Conservation (phyloP, 1,284 basidiomycete genomes). For the Caloboletus inedulis region DNA sequence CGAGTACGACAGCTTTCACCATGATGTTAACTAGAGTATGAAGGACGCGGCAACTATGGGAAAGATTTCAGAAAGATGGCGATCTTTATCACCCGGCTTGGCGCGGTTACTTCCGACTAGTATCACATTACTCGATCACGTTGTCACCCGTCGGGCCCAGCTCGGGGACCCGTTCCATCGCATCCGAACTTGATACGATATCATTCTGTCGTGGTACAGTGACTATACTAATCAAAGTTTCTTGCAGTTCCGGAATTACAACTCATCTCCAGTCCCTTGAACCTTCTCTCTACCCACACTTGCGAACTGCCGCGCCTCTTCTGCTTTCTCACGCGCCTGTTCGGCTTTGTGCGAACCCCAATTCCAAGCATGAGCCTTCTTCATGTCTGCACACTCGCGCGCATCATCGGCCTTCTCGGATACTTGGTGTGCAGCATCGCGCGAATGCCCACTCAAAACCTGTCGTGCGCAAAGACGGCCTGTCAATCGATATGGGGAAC, state of each 20-base stretch:
- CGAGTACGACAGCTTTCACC: constrained; percentile 92
- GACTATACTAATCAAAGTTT: background rate
- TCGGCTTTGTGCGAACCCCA: constrained; percentile 30
- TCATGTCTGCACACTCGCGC: constrained; percentile 16
- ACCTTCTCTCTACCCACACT: constrained; percentile 24
- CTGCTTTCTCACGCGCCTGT: constrained; percentile 28
- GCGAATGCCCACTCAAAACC: constrained; percentile 35
- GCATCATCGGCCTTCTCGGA: constrained; percentile 11
- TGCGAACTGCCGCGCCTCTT: constrained; percentile 22
- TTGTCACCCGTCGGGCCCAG: background rate
- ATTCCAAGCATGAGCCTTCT: constrained; percentile 15
- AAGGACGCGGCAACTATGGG: constrained; percentile 40
- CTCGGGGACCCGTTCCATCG: background rate
- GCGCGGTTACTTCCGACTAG: constrained; percentile 21
- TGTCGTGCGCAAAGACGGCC: constrained; percentile 14
- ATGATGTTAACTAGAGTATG: constrained; percentile 43
- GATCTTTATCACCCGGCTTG: constrained; percentile 19
- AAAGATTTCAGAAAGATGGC: background rate
- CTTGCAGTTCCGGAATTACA: constrained; percentile 1
- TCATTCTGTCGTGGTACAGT: background rate
- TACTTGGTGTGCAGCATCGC: constrained; percentile 15
- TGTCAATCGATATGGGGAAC: background rate
- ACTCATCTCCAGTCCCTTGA: constrained; percentile 16
- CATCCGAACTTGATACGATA: too few relatives aligned
- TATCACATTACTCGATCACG: constrained; percentile 3